Base-by-base conservation (phyloP, 2,329 filamentous ascomycete genomes). In the Rhinocladiella mackenziei region DNA sequence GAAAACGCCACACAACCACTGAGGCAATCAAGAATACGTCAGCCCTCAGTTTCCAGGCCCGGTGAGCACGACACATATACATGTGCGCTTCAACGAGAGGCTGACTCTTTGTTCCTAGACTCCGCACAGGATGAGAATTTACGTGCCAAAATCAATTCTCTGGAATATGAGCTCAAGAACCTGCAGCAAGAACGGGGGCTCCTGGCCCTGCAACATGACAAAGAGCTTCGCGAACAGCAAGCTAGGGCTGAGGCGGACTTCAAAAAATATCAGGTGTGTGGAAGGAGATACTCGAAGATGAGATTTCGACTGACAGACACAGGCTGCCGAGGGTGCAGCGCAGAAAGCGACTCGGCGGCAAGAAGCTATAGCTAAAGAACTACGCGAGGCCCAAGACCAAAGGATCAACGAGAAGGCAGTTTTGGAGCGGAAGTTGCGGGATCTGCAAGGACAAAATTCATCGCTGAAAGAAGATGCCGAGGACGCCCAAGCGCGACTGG, bases 181-280 rank as follows among this genome's bases (percentile, higher is more conserved):
- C 71, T 86, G 40, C 89, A 91, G 58, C 87, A 95, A 56, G 91
- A 97, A 60, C 83, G 86, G 56, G 88, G 94, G 45, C 77, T 96
- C 58, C 73, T 81, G 35, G 75, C 80, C 7, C 73, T 95, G 11
- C 82, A 87, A 50, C 85, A 92, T 56, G 84, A 88, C 54, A 85
- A 86, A 57, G 91, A 95, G 58, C 65, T 95, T 15, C 81, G 91
- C 50, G 88, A 94, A 43, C 75, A 83, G 1, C 82, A 86, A 54
- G 75, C 82, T 35, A 85, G 84, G 51, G 84, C 86, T n/a, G 89
- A 96, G 58, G 83, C 86, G 6, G 89, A 95, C 60, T 89, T 86
- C 59, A 83, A 86, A 58, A 77, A 76, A 53, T 74, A 76, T 22
- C 75, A 79, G 64, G 74, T 75, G 38, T 14, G 33, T 32, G 19